Percentiles rank a stretch among this genome's conserved stretches.
Evolutionary conservation across 768 basidiomycete genomes (phyloP).

Genomic region (Erythrobasidium yunnanense): DNA sequence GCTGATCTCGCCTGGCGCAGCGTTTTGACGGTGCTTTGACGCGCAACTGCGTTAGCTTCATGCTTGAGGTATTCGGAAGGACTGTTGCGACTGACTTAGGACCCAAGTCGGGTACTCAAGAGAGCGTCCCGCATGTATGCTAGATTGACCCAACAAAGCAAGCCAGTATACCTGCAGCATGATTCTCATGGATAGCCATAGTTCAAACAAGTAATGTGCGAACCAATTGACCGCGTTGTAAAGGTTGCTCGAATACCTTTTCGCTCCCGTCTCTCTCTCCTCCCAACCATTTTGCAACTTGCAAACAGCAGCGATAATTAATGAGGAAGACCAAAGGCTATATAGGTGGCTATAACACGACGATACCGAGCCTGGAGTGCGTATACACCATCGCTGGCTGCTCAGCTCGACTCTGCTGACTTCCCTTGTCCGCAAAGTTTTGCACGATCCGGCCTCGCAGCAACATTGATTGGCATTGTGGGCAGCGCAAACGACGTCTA

Average conservation of each 20-base stretch:
- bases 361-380: too few relatives aligned
- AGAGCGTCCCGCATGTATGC: conserved; percentile 1
- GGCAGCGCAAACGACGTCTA: neutral
- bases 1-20: neutral
- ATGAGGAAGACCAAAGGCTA: neutral
- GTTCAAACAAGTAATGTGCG: too few relatives aligned
- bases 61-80: conserved; percentile 20
- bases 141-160: too few relatives aligned
- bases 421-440: neutral
- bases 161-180: too few relatives aligned
- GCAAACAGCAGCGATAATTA: too few relatives aligned
- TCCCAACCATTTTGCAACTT: too few relatives aligned
- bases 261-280: too few relatives aligned
- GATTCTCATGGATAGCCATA: too few relatives aligned
- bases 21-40: conserved; percentile 19
- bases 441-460: neutral
- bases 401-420: too few relatives aligned
- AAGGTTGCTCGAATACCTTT: too few relatives aligned
- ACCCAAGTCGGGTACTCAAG: conserved; percentile 6
- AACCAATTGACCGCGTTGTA: too few relatives aligned
- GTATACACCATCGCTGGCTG: too few relatives aligned
- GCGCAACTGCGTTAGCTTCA: conserved; percentile 16
- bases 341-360: neutral
- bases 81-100: conserved; percentile 16
- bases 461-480: neutral